Percentiles rank a stretch among this genome's conserved stretches.
These are phyloP conservation scores for Diophrys appendiculata DNA, from an alignment of 73 alveolate genomes.

Conservation along the genomic window DNA sequence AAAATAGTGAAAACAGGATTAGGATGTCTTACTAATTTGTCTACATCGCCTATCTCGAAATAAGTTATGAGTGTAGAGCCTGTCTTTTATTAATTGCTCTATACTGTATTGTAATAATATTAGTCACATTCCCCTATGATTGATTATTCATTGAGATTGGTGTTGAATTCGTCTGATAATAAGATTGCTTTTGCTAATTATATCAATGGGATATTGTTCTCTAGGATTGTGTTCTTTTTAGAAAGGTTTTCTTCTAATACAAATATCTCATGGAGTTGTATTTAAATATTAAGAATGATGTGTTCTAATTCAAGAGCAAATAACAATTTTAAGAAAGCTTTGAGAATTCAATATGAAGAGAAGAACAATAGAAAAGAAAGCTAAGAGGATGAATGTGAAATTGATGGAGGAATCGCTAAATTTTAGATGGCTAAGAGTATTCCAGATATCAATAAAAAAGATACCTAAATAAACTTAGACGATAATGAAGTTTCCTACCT, in stretches of 20 bases:
- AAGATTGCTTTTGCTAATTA: conserved; percentile 31
- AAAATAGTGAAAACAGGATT: conserved; percentile 39
- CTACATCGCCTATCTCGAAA: conserved; percentile 14
- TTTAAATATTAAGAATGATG: conserved; percentile 32
- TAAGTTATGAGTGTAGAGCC: conserved; percentile 27
- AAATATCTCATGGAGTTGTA: conserved; percentile 34
- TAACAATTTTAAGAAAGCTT: conserved; percentile 16
- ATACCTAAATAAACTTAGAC: no score
- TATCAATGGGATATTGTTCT: conserved; percentile 33
- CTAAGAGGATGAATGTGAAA: not conserved
- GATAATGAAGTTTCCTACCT: not conserved
- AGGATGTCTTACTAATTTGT: conserved; percentile 42
- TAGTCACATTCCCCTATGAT: conserved; percentile 33
- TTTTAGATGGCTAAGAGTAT: no score
- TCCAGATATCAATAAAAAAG: conserved; percentile 6
- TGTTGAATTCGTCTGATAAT: conserved; percentile 38
- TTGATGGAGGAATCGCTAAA: not conserved
- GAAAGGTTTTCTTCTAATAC: conserved; percentile 26
- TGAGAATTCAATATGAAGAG: not conserved
- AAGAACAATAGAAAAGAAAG: not conserved
- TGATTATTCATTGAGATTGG: conserved; percentile 36
- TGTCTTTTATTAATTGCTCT: conserved; percentile 25
- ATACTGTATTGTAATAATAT: conserved; percentile 29
- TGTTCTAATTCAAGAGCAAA: conserved; percentile 40
- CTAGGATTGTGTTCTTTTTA: conserved; percentile 12